phyloP scores from a whole-genome alignment of 768 basidiomycete species.

The Bullera alba region DNA sequence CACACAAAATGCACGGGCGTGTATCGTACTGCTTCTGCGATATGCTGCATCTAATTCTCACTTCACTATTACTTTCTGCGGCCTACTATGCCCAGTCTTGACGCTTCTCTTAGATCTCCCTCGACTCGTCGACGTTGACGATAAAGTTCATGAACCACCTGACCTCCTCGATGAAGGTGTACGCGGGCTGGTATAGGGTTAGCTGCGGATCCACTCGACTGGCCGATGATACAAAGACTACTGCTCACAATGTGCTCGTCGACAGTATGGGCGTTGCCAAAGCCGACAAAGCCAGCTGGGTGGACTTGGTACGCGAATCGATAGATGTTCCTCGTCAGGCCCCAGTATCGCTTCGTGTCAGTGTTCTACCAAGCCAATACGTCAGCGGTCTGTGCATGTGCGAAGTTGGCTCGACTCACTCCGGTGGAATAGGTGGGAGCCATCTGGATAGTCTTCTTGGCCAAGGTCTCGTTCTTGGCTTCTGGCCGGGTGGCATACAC shows the following conservation, averaged over 20 bases:
- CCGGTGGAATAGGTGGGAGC: constrained; percentile 23
- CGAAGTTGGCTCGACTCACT: constrained; percentile 4
- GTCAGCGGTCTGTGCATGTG: background rate
- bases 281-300: background rate
- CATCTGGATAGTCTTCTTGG: constrained; percentile 20
- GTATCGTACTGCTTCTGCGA: too few relatives aligned
- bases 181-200: constrained; percentile 11
- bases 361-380: too few relatives aligned
- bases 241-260: constrained; percentile 26
- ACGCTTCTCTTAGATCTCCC: constrained; percentile 12
- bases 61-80: too few relatives aligned
- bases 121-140: constrained; percentile 30
- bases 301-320: constrained; percentile 22
- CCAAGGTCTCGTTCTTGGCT: constrained; percentile 12
- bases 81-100: background rate
- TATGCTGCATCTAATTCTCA: too few relatives aligned
- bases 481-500: constrained; percentile 23
- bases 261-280: constrained; percentile 24
- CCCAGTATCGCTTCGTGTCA: constrained; percentile 41
- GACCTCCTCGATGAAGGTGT: constrained; percentile 25
- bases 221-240: too few relatives aligned
- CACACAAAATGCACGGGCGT: too few relatives aligned
- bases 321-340: constrained; percentile 40
- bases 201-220: too few relatives aligned
- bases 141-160: constrained; percentile 37